Evolutionary conservation across 495 filamentous ascomycete genomes (phyloP).

Genomic region (Jackrogersella minutella): DNA sequence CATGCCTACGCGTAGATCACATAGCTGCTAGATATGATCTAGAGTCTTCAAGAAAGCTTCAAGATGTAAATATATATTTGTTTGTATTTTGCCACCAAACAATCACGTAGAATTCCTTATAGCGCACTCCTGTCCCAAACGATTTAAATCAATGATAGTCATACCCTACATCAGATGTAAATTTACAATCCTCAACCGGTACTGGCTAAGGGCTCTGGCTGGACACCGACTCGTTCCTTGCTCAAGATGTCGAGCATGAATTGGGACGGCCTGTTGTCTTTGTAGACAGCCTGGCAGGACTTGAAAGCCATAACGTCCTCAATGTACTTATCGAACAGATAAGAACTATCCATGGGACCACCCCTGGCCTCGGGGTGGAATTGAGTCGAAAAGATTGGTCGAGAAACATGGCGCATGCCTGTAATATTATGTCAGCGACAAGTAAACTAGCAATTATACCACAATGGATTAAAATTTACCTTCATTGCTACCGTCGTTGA

Average conservation of each 20-base stretch:
- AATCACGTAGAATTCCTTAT: neutral
- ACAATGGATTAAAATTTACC: slow-evolving; percentile 51
- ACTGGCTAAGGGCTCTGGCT: slow-evolving; percentile 64
- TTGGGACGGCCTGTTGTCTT: slow-evolving; percentile 83
- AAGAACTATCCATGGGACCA: slow-evolving; percentile 90
- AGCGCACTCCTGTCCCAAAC: neutral
- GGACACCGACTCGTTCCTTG: slow-evolving; percentile 93
- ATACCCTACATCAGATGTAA: slow-evolving; percentile 6
- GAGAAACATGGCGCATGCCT: slow-evolving; percentile 93
- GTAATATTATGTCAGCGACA: slow-evolving; percentile 57
- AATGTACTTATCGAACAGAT: slow-evolving; percentile 95
- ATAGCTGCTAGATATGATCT: neutral
- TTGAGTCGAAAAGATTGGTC: slow-evolving; percentile 97
- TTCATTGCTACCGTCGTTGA: slow-evolving; percentile 95
- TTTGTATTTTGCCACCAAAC: neutral
- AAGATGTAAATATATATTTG: slow-evolving; percentile 4
- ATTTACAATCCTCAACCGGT: slow-evolving; percentile 45
- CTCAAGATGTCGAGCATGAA: slow-evolving; percentile 88
- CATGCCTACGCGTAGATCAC: neutral
- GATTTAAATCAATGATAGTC: slow-evolving; percentile 4
- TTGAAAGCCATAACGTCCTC: slow-evolving; percentile 90
- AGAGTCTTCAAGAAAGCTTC: neutral
- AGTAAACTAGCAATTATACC: neutral
- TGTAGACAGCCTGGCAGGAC: slow-evolving; percentile 72
- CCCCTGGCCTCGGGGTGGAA: slow-evolving; percentile 99